These are phyloP conservation scores for Phytopythium cucurbitacearum DNA, from an alignment of 352 stramenopile genomes.

Conservation along the genomic window DNA sequence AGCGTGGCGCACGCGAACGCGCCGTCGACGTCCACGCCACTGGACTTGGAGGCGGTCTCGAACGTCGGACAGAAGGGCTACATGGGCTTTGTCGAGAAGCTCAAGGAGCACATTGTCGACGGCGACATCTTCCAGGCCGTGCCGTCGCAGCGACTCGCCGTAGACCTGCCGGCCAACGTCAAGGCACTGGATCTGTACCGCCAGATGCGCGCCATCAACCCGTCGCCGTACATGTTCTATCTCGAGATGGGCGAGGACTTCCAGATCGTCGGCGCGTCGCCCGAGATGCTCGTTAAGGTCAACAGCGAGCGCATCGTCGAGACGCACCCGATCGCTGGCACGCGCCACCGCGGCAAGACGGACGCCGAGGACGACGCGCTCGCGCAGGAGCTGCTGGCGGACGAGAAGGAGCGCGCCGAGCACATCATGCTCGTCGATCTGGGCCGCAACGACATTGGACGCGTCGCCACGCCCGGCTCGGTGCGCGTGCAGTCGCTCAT, in stretches of 20 bases:
- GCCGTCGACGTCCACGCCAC: conserved; percentile 19
- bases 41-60: conserved; percentile 71
- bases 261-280: conserved; percentile 83
- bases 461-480: conserved; percentile 74
- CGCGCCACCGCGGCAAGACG: conserved; percentile 75
- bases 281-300: conserved; percentile 89
- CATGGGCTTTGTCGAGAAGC: conserved; percentile 83
- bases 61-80: conserved; percentile 84
- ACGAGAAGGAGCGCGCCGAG: conserved; percentile 89
- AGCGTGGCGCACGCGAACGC: conserved; percentile 56
- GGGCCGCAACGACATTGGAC: conserved; percentile 87
- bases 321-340: conserved; percentile 89
- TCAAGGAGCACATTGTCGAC: conserved; percentile 88
- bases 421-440: conserved; percentile 93
- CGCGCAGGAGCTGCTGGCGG: conserved; percentile 67
- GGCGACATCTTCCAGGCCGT: conserved; percentile 90
- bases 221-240: conserved; percentile 90
- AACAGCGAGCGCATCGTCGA: conserved; percentile 79
- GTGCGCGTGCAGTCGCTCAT: conserved; percentile 85
- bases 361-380: conserved; percentile 85
- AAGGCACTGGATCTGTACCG: conserved; percentile 81
- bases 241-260: conserved; percentile 82
- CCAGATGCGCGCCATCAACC: conserved; percentile 87
- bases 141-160: conserved; percentile 71
- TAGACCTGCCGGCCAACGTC: conserved; percentile 65